Conservation (phyloP, 2,329 filamentous ascomycete genomes). For the Diplodia scrobiculata region DNA sequence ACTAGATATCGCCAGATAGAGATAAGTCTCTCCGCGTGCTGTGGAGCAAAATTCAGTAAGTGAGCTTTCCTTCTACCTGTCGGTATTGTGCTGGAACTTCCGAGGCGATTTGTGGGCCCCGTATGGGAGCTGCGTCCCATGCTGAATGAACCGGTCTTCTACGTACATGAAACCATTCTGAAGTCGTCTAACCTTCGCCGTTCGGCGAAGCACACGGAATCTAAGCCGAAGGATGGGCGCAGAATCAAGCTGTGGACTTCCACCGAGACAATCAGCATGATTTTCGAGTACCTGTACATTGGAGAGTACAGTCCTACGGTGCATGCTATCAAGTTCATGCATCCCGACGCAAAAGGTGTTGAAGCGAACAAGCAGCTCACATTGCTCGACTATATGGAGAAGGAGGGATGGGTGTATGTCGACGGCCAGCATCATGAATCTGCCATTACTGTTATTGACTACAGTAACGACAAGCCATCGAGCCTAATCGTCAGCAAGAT, state of each 20-base stretch:
- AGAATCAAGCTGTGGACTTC: too few species aligned
- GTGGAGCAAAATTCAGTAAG: neutral
- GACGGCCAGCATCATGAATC: neutral
- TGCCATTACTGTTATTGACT: neutral
- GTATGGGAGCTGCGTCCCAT: neutral
- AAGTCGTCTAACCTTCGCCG: neutral
- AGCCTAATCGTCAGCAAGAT: neutral
- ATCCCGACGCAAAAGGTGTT: neutral
- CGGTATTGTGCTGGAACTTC: neutral
- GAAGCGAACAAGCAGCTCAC: neutral
- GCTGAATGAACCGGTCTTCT: neutral
- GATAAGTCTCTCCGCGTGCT: too few species aligned
- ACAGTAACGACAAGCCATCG: neutral
- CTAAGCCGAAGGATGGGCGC: neutral
- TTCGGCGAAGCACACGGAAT: neutral
- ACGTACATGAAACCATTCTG: neutral
- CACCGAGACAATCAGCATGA: neutral
- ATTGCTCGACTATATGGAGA: neutral
- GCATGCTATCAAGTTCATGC: neutral
- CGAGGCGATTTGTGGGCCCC: neutral
- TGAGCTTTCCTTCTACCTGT: neutral
- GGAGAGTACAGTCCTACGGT: neutral
- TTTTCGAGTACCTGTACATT: neutral
- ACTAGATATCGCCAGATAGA: too few species aligned
- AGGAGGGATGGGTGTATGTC: neutral